Evolutionary conservation across 352 stramenopile species (phyloP).

Genomic region (Phytophthora pluvialis): DNA sequence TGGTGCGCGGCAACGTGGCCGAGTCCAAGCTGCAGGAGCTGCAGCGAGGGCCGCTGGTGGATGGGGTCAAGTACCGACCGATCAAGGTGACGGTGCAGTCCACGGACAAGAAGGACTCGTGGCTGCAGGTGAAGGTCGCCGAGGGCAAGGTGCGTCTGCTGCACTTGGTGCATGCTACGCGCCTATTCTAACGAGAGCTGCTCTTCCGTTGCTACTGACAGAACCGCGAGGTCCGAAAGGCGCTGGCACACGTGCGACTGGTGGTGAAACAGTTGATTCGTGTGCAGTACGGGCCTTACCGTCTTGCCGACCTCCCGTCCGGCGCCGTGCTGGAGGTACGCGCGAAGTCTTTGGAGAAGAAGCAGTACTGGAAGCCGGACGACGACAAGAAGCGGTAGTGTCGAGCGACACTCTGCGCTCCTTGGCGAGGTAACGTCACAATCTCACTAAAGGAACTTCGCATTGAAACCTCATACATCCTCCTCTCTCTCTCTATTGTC

Average conservation of each 20-base stretch:
- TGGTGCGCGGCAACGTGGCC: slow-evolving; percentile 82
- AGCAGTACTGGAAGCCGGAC: slow-evolving; percentile 23
- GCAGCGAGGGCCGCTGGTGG: slow-evolving; percentile 76
- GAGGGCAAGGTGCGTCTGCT: slow-evolving; percentile 79
- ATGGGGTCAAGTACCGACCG: slow-evolving; percentile 84
- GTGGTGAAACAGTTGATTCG: slow-evolving; percentile 90
- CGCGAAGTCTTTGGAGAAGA: slow-evolving; percentile 60
- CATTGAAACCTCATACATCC: slow-evolving; percentile 25
- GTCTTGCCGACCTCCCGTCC: slow-evolving; percentile 72
- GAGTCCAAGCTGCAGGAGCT: slow-evolving; percentile 85
- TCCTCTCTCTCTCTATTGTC: slow-evolving; percentile 28
- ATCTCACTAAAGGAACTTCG: neutral
- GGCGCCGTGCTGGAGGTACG: slow-evolving; percentile 84
- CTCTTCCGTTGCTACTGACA: slow-evolving; percentile 26
- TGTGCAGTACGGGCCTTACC: slow-evolving; percentile 91
- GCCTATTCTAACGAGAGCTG: neutral
- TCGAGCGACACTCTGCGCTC: too few species aligned
- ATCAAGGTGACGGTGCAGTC: slow-evolving; percentile 79
- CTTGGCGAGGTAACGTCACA: neutral
- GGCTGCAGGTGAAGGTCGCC: slow-evolving; percentile 85
- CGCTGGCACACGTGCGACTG: slow-evolving; percentile 84
- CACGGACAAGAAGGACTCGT: slow-evolving; percentile 89
- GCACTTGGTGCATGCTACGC: neutral
- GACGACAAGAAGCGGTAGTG: slow-evolving; percentile 30
- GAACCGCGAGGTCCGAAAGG: slow-evolving; percentile 93